phyloP scores from a whole-genome alignment of 2,329 filamentous ascomycete species.

The Xylariomycetidae sp. region DNA sequence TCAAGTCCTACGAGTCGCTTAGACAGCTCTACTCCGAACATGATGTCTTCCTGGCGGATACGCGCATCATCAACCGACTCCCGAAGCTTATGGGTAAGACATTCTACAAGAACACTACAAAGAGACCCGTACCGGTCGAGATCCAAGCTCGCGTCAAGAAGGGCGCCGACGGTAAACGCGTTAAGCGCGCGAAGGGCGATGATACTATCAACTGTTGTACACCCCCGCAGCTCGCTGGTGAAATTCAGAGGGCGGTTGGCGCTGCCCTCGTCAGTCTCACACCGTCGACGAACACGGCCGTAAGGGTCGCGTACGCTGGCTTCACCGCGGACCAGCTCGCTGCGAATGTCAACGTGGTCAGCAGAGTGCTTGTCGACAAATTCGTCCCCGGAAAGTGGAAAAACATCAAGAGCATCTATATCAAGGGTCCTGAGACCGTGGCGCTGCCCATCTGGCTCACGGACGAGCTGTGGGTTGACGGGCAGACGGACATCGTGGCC shows the following conservation, averaged over 20 bases:
- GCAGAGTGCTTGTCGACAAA: constrained; percentile 65
- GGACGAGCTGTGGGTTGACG: constrained; percentile 83
- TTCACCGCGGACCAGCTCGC: constrained; percentile 72
- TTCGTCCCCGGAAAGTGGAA: constrained; percentile 83
- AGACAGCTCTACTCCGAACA: constrained; percentile 80
- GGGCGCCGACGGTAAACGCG: constrained; percentile 53
- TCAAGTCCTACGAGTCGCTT: constrained; percentile 81
- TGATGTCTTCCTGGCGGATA: constrained; percentile 90
- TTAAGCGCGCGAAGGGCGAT: constrained; percentile 50
- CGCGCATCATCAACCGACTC: constrained; percentile 71
- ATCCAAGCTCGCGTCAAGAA: constrained; percentile 61
- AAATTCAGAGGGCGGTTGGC: constrained; percentile 73
- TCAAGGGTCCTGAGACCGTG: constrained; percentile 86
- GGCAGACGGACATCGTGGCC: constrained; percentile 65
- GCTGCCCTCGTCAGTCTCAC: constrained; percentile 77
- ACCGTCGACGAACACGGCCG: constrained; percentile 72
- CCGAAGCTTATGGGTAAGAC: constrained; percentile 81
- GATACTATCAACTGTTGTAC: constrained; percentile 41
- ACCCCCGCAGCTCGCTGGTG: constrained; percentile 66
- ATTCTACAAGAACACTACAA: constrained; percentile 79
- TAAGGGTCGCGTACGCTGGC: constrained; percentile 72
- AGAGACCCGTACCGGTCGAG: constrained; percentile 80
- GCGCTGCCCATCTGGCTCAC: constrained; percentile 93
- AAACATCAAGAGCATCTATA: constrained; percentile 76
- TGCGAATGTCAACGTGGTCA: constrained; percentile 74